A percentile compares a stretch with the other conserved stretches of the same genome.
phyloP scores from a whole-genome alignment of 106 monocot genomes.

The Dendrobium chrysotoxum region DNA sequence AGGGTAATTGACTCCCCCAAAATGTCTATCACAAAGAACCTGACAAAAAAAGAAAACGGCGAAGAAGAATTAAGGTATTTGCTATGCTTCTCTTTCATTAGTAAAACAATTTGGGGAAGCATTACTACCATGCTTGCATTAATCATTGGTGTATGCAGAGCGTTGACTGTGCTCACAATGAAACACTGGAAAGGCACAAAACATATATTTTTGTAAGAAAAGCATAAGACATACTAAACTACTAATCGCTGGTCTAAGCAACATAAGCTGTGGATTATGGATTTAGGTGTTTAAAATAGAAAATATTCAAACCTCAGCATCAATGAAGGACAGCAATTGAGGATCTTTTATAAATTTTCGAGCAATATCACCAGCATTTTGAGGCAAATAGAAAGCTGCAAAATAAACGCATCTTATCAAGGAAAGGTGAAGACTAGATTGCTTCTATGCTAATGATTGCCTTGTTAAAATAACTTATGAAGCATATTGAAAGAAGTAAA shows the following conservation, averaged over 20 bases:
- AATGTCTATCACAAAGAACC: conserved; percentile 98
- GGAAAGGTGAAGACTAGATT: not conserved
- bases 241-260: not conserved
- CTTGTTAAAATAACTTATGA: not conserved
- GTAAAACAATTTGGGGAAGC: conserved; percentile 1
- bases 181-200: conserved; percentile 69
- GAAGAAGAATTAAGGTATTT: not conserved
- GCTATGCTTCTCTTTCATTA: not conserved
- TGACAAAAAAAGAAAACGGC: conserved; percentile 10
- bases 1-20: conserved; percentile 96
- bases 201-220: not conserved
- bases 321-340: conserved; percentile 83
- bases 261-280: not conserved
- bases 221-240: not conserved
- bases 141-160: conserved; percentile 96
- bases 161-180: conserved; percentile 96
- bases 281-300: not conserved
- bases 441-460: not conserved
- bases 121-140: conserved; percentile 92
- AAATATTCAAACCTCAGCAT: conserved; percentile 76
- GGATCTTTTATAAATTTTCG: conserved; percentile 82
- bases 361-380: conserved; percentile 95
- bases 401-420: conserved; percentile 15
- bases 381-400: conserved; percentile 93
- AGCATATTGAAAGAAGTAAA: conserved; percentile 2